Base-by-base conservation (phyloP, 2,329 filamentous ascomycete genomes). In the Fusarium haematococcum region DNA sequence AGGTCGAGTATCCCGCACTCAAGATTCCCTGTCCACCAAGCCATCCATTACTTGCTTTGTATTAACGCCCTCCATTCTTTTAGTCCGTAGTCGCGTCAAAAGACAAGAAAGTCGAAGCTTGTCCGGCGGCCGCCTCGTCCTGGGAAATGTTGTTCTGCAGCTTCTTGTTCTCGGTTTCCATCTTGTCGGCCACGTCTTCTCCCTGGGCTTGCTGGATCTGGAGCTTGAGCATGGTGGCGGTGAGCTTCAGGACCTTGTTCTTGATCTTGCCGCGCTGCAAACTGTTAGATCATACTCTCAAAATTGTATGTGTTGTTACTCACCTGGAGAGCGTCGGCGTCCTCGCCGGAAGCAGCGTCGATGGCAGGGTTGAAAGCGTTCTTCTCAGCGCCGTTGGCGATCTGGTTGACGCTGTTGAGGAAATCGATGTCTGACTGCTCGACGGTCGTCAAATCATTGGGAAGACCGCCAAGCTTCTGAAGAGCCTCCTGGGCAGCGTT, bases 241-340 rank as follows among this genome's bases (percentile, higher is more conserved):
- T 86, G 71, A 90, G 82, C 82, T 91, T 90, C 62, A 90, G 80
- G 18, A 90, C 87, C 83, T 90, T 90, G 85, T 90, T 90, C 86
- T 89, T 88, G 69, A 86, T 90, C 82, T 90, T 90, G 77, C 88
- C 88, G 63, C 85, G 83, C 85, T 86, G 64, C 56, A 41, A 9
- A 54, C 1, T 30, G 35, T 71, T 30, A 77, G 63, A 14, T 45
- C 13, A 2, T 6, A 1, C 1, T 20, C 10, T 32, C 8, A 25
- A 14, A 39, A 0, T 6, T 4, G 16, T 0, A 1, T n/a, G 54
- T 14, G 45, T 13, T 32, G 25, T 4, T n/a, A 8, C 73, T 39
- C 77, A 84, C 85, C 81, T 87, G 81, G 14, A 90, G 84, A 59
- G 88, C 87, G 25, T 83, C 84, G 4, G 85, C 86, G 43, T 81